Evolutionary conservation across 305 asterid species (phyloP), one percentile per base, ranked within the genome.

Genomic region (Fraxinus sp.): DNA sequence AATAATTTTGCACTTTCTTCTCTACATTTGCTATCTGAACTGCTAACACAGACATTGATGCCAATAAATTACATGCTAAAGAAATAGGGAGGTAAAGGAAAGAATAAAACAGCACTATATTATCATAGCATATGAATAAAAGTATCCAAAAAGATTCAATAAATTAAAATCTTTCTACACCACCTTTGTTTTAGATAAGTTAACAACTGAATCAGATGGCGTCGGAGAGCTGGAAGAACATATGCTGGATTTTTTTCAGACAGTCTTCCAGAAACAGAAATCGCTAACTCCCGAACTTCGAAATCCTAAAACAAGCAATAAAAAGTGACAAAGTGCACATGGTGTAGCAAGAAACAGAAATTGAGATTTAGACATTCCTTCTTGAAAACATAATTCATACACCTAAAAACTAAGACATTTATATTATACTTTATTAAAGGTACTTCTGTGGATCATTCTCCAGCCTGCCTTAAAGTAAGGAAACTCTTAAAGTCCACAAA

Each of bases 191-290:
- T 93, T 80, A 96, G 92, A 92, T 96, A 94, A 77, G 97, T 96
- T 88, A 96, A 89, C 87, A 96, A 86, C 80, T 96, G 99, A 86
- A 94, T 96, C 81, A 96, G 98, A 90, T 96, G 97, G 81, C 99
- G 97, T 75, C 99, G 99, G 39, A 96, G 98, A 84, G 99, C 98
- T 46, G 99, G 99, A 80, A 96, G 98, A 85, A 93, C 98, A 85
- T 96, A 94, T 76, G 98, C 99, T 77, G 99, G 99, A 88, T 96
- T 96, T 88, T 96, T 96, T 89, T 94, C 99, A 76, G 99, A 96
- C 74, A 96, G 89, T 83, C 99, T 91, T 79, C 99, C 99, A 88
- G 98, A 97, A 79, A 93, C 91, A 78, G 97, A 96, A 86, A 96
- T 96, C 80, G 98, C 97, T 57, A 88, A 89, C 85, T 94, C 98